Base-by-base conservation (phyloP, 495 filamentous ascomycete genomes). In the Venustampulla echinocandica region DNA sequence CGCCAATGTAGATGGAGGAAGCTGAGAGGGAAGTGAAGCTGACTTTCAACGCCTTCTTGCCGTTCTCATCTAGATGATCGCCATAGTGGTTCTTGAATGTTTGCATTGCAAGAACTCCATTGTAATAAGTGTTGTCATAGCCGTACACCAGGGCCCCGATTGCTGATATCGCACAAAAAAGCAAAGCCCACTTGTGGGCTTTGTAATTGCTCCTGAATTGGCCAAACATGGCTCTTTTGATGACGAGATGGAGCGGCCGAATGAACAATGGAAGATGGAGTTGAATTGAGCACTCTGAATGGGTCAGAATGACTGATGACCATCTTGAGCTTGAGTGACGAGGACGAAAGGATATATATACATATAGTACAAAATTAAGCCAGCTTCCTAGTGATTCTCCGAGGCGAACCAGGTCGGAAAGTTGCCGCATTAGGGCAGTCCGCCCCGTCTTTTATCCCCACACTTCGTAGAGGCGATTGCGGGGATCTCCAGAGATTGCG, bases 1-100 rank as follows among this genome's bases (percentile, higher is more conserved):
- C 53, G 33, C 57, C 57, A 18, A 59, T 41, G 39, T 59, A 56
- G 37, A 59, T 59, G 30, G 44, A 17, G 4, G 57, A 59, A 14
- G 57, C 50, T 10, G 54, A 56, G 15, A 59, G 34, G 10, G 53
- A 59, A 21, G 39, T 27, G 24, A 56, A 57, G 21, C 34, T 37
- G 11, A 45, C 35, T 7, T 9, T 33, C 4, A 55, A 37, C 4
- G 34, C 36, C n/a, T 36, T 28, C 5, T 33, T 35, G 14, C 53
- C 49, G 35, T 52, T 34, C 23, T 9, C 40, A 15, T 45, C 40
- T 3, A 24, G 23, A 7, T 14, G 10, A 10, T 38, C 14, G 22
- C 54, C 44, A 39, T 51, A 56, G 38, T 53, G 30, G 24, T 46
- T 19, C n/a, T 47, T 54, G 42, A 59, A 59, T 5, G 47, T 23